Base-by-base conservation (phyloP, 2,329 filamentous ascomycete genomes). In the Aspergillus neotritici region DNA sequence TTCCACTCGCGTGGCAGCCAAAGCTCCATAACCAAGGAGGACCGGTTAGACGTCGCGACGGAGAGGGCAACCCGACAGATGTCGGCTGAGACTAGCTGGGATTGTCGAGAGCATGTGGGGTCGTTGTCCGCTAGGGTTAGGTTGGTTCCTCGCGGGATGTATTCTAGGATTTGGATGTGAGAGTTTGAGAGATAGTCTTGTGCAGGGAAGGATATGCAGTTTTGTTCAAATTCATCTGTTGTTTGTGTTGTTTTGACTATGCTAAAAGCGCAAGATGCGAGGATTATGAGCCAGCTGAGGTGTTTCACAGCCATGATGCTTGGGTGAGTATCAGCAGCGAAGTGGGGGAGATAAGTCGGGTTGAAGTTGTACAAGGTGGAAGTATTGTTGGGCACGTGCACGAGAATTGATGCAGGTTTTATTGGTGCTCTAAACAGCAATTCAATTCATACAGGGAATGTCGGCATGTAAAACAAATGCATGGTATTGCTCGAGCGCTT, bases 1-100 rank as follows among this genome's bases (percentile, higher is more conserved):
- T 31, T 33, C 45, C 45, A 48, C 30, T 34, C 34, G 11, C 31
- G 21, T 7, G 45, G 45, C 3, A 48, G 31, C 45, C 45, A 48
- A 1, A 44, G 11, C 12, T 48, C 45, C 21, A 40, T 33, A 4
- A 12, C 25, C 3, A 48, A 33, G 15, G 30, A 13, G 2, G 45
- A 48, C 21, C 7, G 21, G 21, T 25, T 25, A 11, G 40, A 42
- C 3, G 40, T 37, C 13, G 34, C 12, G 15, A 42, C 31, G 25
- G 14, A 16, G 9, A 42, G 14, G 4, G 11, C 13, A n/a, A 37
- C 9, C 3, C 40, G 40, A 31, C 40, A 42, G 31, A 42, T 14
- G 14, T 42, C 34, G 11, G 10, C 28, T 15, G 40, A 21, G 8
- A 42, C 25, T n/a, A 9, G 11, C 28, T 42, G 40, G 15, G 12